These are phyloP conservation scores for Avena eriantha DNA, from an alignment of 176 grass and related monocot species.

Conservation along the genomic window DNA sequence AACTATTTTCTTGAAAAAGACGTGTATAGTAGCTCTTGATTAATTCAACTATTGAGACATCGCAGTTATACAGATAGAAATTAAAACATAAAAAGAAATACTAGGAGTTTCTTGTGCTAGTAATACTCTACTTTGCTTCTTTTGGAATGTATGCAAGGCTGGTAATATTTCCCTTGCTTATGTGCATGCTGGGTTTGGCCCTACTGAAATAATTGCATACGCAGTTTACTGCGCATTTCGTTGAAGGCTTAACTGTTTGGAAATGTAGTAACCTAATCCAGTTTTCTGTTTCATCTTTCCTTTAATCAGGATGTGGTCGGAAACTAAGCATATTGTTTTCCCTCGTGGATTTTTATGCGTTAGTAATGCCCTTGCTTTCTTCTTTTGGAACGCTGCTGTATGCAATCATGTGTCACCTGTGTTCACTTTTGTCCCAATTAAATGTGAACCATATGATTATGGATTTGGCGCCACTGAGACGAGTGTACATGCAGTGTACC, in stretches of 20 bases:
- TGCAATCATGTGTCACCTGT: background rate
- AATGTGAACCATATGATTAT: conserved; percentile 14
- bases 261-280: background rate
- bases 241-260: background rate
- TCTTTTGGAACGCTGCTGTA: background rate
- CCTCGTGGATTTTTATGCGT: background rate
- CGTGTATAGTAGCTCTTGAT: background rate
- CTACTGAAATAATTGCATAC: background rate
- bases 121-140: background rate
- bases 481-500: background rate
- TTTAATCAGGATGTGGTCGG: background rate
- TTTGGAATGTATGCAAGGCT: background rate
- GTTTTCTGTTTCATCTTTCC: conserved; percentile 1
- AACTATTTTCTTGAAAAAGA: background rate
- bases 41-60: background rate
- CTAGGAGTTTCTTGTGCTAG: conserved; percentile 11
- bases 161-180: conserved; percentile 18
- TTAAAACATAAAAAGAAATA: background rate
- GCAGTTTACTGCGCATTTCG: background rate
- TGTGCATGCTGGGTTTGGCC: background rate
- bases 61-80: background rate
- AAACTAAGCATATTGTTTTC: background rate
- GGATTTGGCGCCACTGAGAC: conserved; percentile 11
- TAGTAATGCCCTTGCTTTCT: conserved; percentile 1
- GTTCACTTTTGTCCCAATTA: background rate